These are phyloP conservation scores for Solanum hybrid DNA, from an alignment of 305 asterid species.

Conservation along the genomic window DNA sequence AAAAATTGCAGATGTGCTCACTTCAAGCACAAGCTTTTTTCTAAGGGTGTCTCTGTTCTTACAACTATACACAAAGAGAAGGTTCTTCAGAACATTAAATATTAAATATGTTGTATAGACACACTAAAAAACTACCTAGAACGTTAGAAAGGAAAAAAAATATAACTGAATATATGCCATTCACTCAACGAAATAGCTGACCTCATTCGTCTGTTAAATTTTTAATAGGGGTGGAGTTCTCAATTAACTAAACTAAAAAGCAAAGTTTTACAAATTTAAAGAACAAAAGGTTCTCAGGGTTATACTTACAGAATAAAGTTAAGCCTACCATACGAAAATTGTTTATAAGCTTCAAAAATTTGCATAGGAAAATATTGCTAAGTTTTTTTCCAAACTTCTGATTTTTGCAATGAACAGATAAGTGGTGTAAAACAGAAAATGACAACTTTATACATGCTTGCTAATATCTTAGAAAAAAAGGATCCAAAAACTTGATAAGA, in stretches of 20 bases:
- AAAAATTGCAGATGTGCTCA: not conserved
- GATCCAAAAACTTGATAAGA: not conserved
- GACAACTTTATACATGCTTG: not conserved
- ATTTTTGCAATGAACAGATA: not conserved
- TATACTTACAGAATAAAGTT: not conserved
- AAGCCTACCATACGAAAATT: not conserved
- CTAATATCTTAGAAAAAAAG: not conserved
- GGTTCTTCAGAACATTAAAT: not conserved
- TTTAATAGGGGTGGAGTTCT: not conserved
- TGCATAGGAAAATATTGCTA: not conserved
- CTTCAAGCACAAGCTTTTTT: not conserved
- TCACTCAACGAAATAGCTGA: not conserved
- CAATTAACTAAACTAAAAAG: not conserved
- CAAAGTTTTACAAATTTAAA: not conserved
- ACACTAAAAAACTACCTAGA: not conserved
- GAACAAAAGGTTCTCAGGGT: not conserved
- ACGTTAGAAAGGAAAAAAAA: not conserved
- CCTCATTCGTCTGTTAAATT: not conserved
- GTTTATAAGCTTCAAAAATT: not conserved
- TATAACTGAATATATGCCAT: not conserved
- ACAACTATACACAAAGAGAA: not conserved
- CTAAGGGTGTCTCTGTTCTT: not conserved
- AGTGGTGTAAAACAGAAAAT: not conserved
- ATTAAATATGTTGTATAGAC: not conserved
- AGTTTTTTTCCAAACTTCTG: not conserved